Evolutionary conservation across 345 rosid genomes (phyloP).

Genomic region (Balakata baccata): DNA sequence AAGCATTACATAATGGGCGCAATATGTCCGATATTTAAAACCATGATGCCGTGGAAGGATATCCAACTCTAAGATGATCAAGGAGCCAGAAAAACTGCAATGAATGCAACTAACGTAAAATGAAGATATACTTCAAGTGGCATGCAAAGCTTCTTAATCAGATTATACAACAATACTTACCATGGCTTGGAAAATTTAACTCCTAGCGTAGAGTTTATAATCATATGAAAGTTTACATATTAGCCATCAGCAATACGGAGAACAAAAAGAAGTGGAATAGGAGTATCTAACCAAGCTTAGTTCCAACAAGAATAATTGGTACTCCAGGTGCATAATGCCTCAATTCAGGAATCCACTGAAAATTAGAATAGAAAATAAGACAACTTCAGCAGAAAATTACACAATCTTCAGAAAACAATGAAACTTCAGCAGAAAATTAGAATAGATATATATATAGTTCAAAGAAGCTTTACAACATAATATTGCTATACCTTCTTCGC

Average conservation of each 20-base stretch:
- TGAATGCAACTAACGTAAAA: not conserved
- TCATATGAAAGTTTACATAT: not conserved
- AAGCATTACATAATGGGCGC: too few species aligned
- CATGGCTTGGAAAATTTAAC: not conserved
- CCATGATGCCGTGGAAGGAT: not conserved
- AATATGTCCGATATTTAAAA: too few species aligned
- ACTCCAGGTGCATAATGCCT: constrained; percentile 78
- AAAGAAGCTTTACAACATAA: not conserved
- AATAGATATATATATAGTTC: too few species aligned
- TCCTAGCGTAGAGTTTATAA: not conserved
- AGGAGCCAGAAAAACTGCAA: not conserved
- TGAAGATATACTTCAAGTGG: not conserved
- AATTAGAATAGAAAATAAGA: constrained; percentile 19
- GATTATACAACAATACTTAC: not conserved
- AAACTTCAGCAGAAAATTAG: too few species aligned
- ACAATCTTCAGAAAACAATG: not conserved
- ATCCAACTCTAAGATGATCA: constrained; percentile 2
- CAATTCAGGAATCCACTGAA: constrained; percentile 94
- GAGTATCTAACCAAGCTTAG: constrained; percentile 50
- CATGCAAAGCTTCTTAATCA: not conserved
- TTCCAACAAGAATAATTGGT: constrained; percentile 62
- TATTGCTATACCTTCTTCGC: constrained; percentile 60
- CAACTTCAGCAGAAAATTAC: constrained; percentile 22
- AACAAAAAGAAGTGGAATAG: not conserved
- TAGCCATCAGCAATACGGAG: not conserved